Evolutionary conservation across 1,284 basidiomycete genomes (phyloP).

Genomic region (Schizophyllum amplum): DNA sequence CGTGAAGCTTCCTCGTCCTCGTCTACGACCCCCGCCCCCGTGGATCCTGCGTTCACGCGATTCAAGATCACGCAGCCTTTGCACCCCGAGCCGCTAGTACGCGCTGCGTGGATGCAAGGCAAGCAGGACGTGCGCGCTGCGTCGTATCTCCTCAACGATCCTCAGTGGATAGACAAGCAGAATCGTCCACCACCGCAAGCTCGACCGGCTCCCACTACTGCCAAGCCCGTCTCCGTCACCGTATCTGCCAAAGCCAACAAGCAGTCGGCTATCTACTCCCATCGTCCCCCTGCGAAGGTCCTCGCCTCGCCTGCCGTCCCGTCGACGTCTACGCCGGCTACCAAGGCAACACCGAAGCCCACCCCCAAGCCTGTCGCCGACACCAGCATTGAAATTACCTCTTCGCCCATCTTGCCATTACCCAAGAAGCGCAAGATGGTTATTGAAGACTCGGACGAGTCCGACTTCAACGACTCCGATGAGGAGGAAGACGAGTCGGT

Average conservation of each 20-base stretch:
- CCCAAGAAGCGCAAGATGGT: slow-evolving; percentile 52
- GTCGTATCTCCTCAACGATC: slow-evolving; percentile 47
- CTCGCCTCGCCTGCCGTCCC: slow-evolving; percentile 35
- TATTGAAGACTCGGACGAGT: slow-evolving; percentile 33
- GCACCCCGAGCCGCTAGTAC: slow-evolving; percentile 35
- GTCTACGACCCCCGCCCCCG: slow-evolving; percentile 17
- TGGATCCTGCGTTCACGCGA: slow-evolving; percentile 40
- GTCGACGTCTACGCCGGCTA: slow-evolving; percentile 7
- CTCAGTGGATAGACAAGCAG: slow-evolving; percentile 39
- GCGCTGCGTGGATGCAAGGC: slow-evolving; percentile 57
- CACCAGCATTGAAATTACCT: slow-evolving; percentile 11
- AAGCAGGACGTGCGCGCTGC: slow-evolving; percentile 53
- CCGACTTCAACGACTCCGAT: slow-evolving; percentile 54
- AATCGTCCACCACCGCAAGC: slow-evolving; percentile 14
- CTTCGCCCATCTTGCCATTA: slow-evolving; percentile 27
- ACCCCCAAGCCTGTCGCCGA: background rate
- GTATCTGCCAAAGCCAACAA: slow-evolving; percentile 56
- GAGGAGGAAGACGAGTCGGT: slow-evolving; percentile 30
- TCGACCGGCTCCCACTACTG: slow-evolving; percentile 31
- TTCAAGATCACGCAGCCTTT: slow-evolving; percentile 56
- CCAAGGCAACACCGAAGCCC: background rate
- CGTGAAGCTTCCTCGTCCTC: slow-evolving; percentile 19
- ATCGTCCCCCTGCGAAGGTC: slow-evolving; percentile 44
- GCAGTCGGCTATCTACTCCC: slow-evolving; percentile 68
- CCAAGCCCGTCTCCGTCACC: slow-evolving; percentile 61